Base-by-base conservation (phyloP, 2,329 filamentous ascomycete genomes). In the Sclerotinia borealis region DNA sequence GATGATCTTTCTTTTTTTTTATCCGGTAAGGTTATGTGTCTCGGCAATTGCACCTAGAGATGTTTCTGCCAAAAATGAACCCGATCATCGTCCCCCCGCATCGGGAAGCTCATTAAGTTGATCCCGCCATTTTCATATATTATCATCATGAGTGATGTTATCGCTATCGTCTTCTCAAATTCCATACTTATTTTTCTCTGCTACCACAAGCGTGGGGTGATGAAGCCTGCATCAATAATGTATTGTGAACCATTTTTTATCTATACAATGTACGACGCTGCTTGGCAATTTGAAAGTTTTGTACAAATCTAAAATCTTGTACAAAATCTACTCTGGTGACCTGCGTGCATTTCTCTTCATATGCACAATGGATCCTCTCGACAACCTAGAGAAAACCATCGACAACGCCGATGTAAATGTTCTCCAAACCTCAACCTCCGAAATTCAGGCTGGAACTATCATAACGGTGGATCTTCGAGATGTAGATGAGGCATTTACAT, bases 391-490 rank as follows among this genome's bases (percentile, higher is more conserved):
- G 19, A 43, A 22, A 6, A 1, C 19, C 41, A 22, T 43, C 41
- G 5, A 43, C 7, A 43, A n/a, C 19, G 5, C 19, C 8, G 41
- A 17, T 17, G 3, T 19, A 19, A 19, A 41, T 17, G 4, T 15
- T 41, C 37, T 43, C n/a, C 19, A n/a, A 22, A 6, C 19, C 7
- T n/a, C 41, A 43, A 43, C 41, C n/a, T n/a, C n/a, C 10, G 41
- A 22, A n/a, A 43, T 1, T 17, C 41, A 61, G 3, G n/a, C 56
- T 41, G 41, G 7, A 10, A n/a, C 39, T 1, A 50, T 45, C 5
- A 60, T 59, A 2, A 50, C 61, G 1, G 36, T 65, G 2, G 67
- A 72, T 64, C 69, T 70, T 56, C 66, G 50, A 27, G 47, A 66
- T 45, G 65, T 63, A 0, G 65, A 66, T 47, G 63, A 66, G 58